phyloP scores from a whole-genome alignment of 1,284 basidiomycete species.

The Trametes hirsuta region DNA sequence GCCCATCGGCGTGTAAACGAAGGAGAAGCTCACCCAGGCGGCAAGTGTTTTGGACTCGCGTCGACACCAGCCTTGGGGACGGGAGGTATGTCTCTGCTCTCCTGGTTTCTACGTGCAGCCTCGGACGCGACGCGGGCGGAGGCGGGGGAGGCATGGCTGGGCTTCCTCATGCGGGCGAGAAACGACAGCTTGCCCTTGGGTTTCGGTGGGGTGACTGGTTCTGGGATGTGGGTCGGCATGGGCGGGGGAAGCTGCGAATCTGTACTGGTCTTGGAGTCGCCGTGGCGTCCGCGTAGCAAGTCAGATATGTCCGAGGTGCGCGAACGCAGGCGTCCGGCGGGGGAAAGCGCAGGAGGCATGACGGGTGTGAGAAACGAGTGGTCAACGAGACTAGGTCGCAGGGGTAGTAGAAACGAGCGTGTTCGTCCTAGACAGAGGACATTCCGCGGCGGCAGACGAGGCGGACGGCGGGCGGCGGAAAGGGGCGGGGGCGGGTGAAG shows the following conservation, averaged over 20 bases:
- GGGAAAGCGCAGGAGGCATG: constrained; percentile 27
- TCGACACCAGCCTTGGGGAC: constrained; percentile 4
- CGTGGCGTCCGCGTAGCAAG: constrained; percentile 33
- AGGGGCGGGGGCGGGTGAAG: not conserved
- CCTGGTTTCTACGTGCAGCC: not conserved
- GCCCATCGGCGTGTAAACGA: constrained; percentile 1
- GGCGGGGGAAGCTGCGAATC: constrained; percentile 24
- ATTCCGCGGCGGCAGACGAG: not conserved
- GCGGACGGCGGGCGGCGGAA: not conserved
- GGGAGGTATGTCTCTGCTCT: constrained; percentile 14
- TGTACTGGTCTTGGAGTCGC: constrained; percentile 15
- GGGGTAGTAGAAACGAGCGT: not conserved
- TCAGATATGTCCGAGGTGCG: constrained; percentile 41
- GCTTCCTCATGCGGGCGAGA: constrained; percentile 33
- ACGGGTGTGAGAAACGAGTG: not conserved
- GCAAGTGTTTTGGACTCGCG: constrained; percentile 1
- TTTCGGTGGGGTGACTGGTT: constrained; percentile 26
- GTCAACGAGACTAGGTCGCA: not conserved
- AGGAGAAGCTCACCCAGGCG: constrained; percentile 19
- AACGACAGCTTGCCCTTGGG: constrained; percentile 32
- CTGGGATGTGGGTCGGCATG: constrained; percentile 17
- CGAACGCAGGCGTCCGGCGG: constrained; percentile 33
- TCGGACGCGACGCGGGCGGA: constrained; percentile 15
- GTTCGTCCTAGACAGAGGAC: constrained; percentile 1
- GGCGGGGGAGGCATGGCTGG: constrained; percentile 28